These are phyloP conservation scores for Mycosphaerella arachidis DNA, from an alignment of 2,329 filamentous ascomycete genomes.

Conservation along the genomic window DNA sequence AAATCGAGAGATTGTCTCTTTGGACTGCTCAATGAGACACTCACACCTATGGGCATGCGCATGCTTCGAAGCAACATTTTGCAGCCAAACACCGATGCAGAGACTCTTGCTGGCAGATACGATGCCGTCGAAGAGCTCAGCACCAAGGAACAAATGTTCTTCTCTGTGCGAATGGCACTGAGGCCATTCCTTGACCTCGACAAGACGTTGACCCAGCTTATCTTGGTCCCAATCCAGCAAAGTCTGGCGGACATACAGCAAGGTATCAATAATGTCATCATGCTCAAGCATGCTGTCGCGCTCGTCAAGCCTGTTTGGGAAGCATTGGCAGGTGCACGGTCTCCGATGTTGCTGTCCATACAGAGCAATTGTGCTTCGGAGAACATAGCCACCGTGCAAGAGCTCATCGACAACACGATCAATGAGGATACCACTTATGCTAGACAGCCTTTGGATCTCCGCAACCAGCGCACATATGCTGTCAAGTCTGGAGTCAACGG, in stretches of 20 bases:
- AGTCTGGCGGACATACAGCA: slow-evolving; percentile 69
- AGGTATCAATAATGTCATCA: slow-evolving; percentile 78
- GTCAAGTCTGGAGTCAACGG: slow-evolving; percentile 82
- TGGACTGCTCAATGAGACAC: slow-evolving; percentile 76
- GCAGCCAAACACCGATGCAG: slow-evolving; percentile 73
- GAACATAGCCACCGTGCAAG: slow-evolving; percentile 56
- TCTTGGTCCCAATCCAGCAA: slow-evolving; percentile 64
- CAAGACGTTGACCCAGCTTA: slow-evolving; percentile 74
- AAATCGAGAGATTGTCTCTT: slow-evolving; percentile 81
- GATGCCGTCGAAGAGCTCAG: slow-evolving; percentile 80
- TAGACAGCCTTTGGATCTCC: slow-evolving; percentile 72
- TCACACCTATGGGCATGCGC: slow-evolving; percentile 83
- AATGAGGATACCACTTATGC: slow-evolving; percentile 79
- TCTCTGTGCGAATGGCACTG: slow-evolving; percentile 68
- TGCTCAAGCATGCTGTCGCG: slow-evolving; percentile 75
- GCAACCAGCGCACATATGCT: slow-evolving; percentile 87
- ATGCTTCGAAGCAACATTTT: slow-evolving; percentile 80
- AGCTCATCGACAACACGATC: slow-evolving; percentile 64
- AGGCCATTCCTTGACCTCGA: slow-evolving; percentile 76
- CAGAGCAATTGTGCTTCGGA: slow-evolving; percentile 63
- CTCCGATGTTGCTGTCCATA: slow-evolving; percentile 62
- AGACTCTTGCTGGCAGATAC: slow-evolving; percentile 67
- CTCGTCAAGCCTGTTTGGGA: slow-evolving; percentile 64
- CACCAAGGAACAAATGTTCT: slow-evolving; percentile 80
- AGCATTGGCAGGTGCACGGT: slow-evolving; percentile 61